phyloP scores from a whole-genome alignment of 495 filamentous ascomycete genomes.

The Neurospora sp. region DNA sequence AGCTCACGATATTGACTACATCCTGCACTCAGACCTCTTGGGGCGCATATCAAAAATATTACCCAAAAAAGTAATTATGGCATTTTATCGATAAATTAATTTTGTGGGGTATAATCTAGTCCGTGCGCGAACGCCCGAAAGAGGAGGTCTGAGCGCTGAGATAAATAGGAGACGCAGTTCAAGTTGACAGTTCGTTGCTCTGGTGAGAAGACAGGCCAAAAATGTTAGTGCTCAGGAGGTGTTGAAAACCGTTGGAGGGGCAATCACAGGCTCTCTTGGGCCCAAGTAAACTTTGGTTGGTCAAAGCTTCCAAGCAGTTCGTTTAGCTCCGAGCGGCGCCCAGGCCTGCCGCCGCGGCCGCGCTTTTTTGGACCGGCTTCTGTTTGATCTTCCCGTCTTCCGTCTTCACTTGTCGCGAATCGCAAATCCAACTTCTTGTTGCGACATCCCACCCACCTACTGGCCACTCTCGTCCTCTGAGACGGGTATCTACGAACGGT shows the following conservation, averaged over 20 bases:
- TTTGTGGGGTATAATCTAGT: too few relatives aligned
- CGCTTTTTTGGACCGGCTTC: not conserved
- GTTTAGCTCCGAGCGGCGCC: not conserved
- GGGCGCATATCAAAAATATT: too few relatives aligned
- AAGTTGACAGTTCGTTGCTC: too few relatives aligned
- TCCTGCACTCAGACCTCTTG: too few relatives aligned
- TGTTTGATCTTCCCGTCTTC: not conserved
- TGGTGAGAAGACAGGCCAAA: too few relatives aligned
- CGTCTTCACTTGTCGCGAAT: not conserved
- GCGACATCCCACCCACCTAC: not conserved
- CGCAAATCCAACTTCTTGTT: not conserved
- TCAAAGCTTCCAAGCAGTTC: constrained; percentile 17
- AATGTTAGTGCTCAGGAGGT: not conserved
- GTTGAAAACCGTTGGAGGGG: not conserved
- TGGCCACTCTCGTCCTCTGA: too few relatives aligned
- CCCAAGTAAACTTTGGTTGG: not conserved
- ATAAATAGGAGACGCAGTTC: too few relatives aligned
- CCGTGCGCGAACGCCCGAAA: too few relatives aligned
- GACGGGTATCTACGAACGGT: not conserved
- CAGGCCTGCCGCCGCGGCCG: not conserved
- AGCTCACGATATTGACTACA: not conserved
- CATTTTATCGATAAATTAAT: too few relatives aligned
- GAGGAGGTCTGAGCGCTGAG: too few relatives aligned
- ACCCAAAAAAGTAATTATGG: too few relatives aligned
- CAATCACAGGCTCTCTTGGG: not conserved